Percentiles rank a stretch among this genome's conserved stretches.
Evolutionary conservation across 176 grass and related monocot species (phyloP).

Genomic region (Melocanna baccifera): DNA sequence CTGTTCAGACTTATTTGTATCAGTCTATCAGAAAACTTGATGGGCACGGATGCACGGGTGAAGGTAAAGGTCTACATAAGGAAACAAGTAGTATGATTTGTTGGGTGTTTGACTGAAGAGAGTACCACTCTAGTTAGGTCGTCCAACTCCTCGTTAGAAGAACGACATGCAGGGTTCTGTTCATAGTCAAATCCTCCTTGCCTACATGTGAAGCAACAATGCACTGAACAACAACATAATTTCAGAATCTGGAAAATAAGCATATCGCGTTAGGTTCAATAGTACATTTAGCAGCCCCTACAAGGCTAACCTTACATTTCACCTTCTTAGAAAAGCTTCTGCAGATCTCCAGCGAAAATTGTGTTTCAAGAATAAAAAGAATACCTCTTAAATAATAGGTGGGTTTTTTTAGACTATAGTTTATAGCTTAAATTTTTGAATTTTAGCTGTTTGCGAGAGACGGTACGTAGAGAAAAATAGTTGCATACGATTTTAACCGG

Average conservation of each 20-base stretch:
- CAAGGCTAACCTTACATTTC: not conserved
- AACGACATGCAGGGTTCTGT: not conserved
- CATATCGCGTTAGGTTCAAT: not conserved
- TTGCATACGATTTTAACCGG: no score
- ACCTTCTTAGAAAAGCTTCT: not conserved
- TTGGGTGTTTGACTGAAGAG: conserved; percentile 20
- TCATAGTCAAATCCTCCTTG: conserved; percentile 26
- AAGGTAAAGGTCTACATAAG: conserved; percentile 10
- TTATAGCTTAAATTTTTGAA: no score
- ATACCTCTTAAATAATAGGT: not conserved
- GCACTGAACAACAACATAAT: conserved; percentile 2
- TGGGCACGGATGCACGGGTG: not conserved
- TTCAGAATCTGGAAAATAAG: no score
- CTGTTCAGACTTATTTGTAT: not conserved
- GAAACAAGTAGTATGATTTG: not conserved
- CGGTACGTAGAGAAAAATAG: no score
- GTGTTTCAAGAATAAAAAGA: not conserved
- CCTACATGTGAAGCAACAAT: conserved; percentile 23
- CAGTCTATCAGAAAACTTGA: not conserved
- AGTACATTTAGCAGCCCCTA: not conserved
- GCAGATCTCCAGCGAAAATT: not conserved
- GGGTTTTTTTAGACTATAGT: no score
- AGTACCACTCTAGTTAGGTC: conserved; percentile 13
- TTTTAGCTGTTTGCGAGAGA: no score
- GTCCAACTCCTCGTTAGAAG: conserved; percentile 3